Evolutionary conservation across 2,329 filamentous ascomycete genomes (phyloP).

Genomic region (Claviceps cyperi): DNA sequence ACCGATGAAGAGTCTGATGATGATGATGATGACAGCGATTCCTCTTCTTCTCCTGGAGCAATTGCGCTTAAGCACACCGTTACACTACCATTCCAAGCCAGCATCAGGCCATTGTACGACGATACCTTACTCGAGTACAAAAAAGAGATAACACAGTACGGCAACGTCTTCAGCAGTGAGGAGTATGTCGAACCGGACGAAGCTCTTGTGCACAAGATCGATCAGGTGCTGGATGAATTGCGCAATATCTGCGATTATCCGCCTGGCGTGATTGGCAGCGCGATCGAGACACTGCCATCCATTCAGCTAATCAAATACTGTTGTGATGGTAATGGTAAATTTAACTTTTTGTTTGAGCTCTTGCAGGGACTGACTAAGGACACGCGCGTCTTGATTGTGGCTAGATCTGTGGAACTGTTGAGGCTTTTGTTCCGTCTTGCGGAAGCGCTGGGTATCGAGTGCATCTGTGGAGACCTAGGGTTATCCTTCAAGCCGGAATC

Average conservation of each 20-base stretch:
- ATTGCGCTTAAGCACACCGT: slow-evolving; percentile 29
- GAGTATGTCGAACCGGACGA: slow-evolving; percentile 24
- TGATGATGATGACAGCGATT: slow-evolving; percentile 7
- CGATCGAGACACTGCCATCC: slow-evolving; percentile 22
- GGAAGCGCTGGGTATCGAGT: slow-evolving; percentile 23
- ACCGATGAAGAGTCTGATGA: slow-evolving; percentile 12
- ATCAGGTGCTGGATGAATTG: slow-evolving; percentile 35
- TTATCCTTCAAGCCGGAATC: slow-evolving; percentile 12
- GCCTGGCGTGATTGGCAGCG: slow-evolving; percentile 32
- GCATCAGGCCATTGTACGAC: slow-evolving; percentile 36
- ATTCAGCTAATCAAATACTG: slow-evolving; percentile 36
- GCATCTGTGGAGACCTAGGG: slow-evolving; percentile 19
- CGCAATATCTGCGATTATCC: slow-evolving; percentile 44
- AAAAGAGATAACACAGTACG: slow-evolving; percentile 31
- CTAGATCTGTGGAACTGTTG: slow-evolving; percentile 32
- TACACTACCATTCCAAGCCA: slow-evolving; percentile 42
- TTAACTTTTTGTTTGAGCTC: slow-evolving; percentile 43
- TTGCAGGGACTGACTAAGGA: slow-evolving; percentile 29
- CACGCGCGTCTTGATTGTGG: slow-evolving; percentile 38
- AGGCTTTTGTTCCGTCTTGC: slow-evolving; percentile 38
- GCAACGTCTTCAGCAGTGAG: slow-evolving; percentile 25
- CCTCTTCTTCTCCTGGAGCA: slow-evolving; percentile 4
- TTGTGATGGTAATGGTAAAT: slow-evolving; percentile 43
- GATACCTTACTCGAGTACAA: slow-evolving; percentile 31
- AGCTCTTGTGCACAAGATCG: slow-evolving; percentile 29